These are phyloP conservation scores for Trichosporon ovoides DNA, from an alignment of 1,284 basidiomycete genomes.

Conservation along the genomic window DNA sequence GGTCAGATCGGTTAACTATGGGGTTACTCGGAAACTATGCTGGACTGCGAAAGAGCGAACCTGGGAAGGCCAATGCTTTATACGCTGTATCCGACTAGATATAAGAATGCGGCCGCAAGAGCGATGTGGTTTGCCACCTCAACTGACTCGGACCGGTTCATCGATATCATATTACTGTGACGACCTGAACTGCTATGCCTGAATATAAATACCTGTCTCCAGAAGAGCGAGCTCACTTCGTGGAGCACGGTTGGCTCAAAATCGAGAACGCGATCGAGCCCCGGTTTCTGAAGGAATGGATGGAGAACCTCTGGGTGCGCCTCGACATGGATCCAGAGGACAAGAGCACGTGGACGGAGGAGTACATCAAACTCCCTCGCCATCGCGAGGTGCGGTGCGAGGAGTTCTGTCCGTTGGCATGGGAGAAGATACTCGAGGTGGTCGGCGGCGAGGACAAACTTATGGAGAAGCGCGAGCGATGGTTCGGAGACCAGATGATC, in stretches of 20 bases:
- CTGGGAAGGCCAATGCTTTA: too few relatives aligned
- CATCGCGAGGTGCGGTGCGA: conserved; percentile 27
- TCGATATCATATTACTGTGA: too few relatives aligned
- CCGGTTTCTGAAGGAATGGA: conserved; percentile 26
- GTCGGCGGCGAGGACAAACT: conserved; percentile 34
- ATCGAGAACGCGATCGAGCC: conserved; percentile 31
- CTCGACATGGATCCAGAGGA: conserved; percentile 36
- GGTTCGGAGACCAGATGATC: conserved; percentile 37
- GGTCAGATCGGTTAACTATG: too few relatives aligned
- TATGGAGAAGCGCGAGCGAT: conserved; percentile 29
- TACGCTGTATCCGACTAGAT: not conserved
- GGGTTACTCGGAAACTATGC: not conserved
- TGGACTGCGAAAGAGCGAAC: not conserved
- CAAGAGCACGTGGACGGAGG: conserved; percentile 38
- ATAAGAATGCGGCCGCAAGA: not conserved
- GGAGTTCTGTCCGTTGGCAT: conserved; percentile 31
- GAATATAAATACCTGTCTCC: conserved; percentile 23
- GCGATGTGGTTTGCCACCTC: not conserved
- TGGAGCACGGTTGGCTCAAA: conserved; percentile 36
- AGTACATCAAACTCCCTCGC: conserved; percentile 33
- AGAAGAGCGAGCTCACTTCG: conserved; percentile 28
- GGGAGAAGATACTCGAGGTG: conserved; percentile 34
- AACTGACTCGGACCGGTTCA: not conserved
- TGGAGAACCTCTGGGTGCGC: conserved; percentile 33
- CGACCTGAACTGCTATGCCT: not conserved